A percentile compares a stretch with the other conserved stretches of the same genome.
phyloP scores from a whole-genome alignment of 306 rosid species.

The Prunus mume region DNA sequence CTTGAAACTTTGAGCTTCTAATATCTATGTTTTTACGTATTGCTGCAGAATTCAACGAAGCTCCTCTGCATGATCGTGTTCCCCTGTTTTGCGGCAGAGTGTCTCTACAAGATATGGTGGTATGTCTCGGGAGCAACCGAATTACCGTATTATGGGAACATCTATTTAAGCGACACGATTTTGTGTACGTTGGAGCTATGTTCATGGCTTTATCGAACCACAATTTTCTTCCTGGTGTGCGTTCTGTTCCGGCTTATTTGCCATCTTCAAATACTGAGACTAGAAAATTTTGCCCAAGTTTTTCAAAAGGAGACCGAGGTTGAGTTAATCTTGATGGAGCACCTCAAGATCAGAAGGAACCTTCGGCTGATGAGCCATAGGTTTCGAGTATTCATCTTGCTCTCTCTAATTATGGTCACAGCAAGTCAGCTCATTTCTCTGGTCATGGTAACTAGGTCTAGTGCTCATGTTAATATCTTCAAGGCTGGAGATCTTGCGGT shows the following conservation, averaged over 20 bases:
- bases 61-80: slow-evolving; percentile 52
- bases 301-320: slow-evolving; percentile 69
- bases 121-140: slow-evolving; percentile 58
- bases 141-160: slow-evolving; percentile 64
- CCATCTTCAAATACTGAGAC: slow-evolving; percentile 62
- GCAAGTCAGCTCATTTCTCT: slow-evolving; percentile 74
- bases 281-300: slow-evolving; percentile 60
- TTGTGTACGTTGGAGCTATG: slow-evolving; percentile 56
- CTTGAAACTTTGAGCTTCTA: not conserved
- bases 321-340: slow-evolving; percentile 60
- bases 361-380: slow-evolving; percentile 74
- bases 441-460: slow-evolving; percentile 46
- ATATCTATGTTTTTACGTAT: not conserved
- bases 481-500: slow-evolving; percentile 89
- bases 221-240: slow-evolving; percentile 66
- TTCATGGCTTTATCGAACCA: slow-evolving; percentile 82
- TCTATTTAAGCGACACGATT: slow-evolving; percentile 46
- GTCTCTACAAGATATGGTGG: slow-evolving; percentile 92
- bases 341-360: slow-evolving; percentile 58
- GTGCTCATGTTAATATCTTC: slow-evolving; percentile 57
- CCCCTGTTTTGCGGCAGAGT: slow-evolving; percentile 55
- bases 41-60: slow-evolving; percentile 77
- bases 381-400: slow-evolving; percentile 61
- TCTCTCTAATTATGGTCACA: slow-evolving; percentile 67
- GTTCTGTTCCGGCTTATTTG: slow-evolving; percentile 79